Percentiles rank a stretch among this genome's conserved stretches.
These are phyloP conservation scores for Gonium pectorale DNA, from an alignment of 139 green algal species.

Conservation along the genomic window DNA sequence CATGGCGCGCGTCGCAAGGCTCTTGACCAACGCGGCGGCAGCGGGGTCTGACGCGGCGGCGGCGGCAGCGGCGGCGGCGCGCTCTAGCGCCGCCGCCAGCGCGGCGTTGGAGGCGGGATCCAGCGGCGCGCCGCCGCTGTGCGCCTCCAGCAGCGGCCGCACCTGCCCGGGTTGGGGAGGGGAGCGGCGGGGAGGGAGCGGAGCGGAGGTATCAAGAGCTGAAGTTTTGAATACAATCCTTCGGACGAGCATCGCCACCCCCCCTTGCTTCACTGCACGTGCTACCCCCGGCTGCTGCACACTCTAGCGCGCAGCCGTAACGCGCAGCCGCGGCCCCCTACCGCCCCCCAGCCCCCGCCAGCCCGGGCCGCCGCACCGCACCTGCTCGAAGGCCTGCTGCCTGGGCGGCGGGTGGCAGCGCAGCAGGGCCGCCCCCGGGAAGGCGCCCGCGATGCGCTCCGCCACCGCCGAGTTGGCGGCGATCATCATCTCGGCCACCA, in stretches of 20 bases:
- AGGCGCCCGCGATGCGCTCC: constrained; percentile 57
- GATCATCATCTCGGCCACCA: constrained; percentile 76
- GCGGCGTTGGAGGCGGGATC: constrained; percentile 47
- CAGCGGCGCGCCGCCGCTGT: background rate
- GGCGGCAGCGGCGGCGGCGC: background rate
- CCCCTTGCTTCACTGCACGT: no score
- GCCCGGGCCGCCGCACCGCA: constrained; percentile 16
- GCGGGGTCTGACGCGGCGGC: constrained; percentile 29
- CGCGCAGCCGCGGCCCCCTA: no score
- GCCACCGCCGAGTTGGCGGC: constrained; percentile 69
- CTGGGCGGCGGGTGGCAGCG: constrained; percentile 70
- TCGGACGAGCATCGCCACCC: no score
- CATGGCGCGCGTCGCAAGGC: constrained; percentile 79
- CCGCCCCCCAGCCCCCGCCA: background rate
- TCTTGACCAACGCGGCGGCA: constrained; percentile 35
- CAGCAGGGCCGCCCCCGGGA: constrained; percentile 67
- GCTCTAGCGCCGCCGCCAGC: constrained; percentile 40
- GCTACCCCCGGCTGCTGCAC: background rate
- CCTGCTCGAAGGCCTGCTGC: constrained; percentile 63
- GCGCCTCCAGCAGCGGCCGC: constrained; percentile 10
- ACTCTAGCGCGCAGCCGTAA: no score
- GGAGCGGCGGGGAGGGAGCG: background rate
- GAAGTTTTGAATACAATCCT: no score
- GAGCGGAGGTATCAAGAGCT: no score
- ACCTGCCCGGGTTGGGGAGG: background rate